Percentiles rank a stretch among this genome's conserved stretches.
phyloP scores from a whole-genome alignment of 495 filamentous ascomycete species.

The Trichoderma virens region DNA sequence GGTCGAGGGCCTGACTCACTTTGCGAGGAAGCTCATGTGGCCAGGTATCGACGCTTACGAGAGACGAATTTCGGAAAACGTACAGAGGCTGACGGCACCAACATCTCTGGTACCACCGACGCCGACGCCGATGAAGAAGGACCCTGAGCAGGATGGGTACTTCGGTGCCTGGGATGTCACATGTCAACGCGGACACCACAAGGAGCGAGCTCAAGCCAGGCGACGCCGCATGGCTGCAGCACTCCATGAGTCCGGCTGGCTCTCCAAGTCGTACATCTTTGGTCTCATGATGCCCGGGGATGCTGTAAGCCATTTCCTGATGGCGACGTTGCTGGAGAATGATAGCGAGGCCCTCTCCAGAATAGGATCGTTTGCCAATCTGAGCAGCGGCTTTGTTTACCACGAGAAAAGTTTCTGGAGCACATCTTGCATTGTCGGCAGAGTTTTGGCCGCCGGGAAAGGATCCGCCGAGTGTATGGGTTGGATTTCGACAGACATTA shows the following conservation, averaged over 20 bases:
- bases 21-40: constrained; percentile 50
- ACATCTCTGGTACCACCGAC: constrained; percentile 30
- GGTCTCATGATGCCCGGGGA: constrained; percentile 76
- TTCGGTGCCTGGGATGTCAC: constrained; percentile 24
- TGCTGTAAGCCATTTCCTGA: constrained; percentile 63
- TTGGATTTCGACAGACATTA: constrained; percentile 58
- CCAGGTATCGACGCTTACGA: constrained; percentile 36
- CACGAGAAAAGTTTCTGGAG: constrained; percentile 72
- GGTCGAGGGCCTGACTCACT: constrained; percentile 47
- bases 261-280: constrained; percentile 70
- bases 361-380: constrained; percentile 61
- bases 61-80: constrained; percentile 33
- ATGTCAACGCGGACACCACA: constrained; percentile 13
- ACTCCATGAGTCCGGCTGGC: constrained; percentile 59
- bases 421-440: constrained; percentile 66
- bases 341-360: constrained; percentile 54
- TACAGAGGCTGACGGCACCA: constrained; percentile 30
- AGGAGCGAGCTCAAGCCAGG: constrained; percentile 23
- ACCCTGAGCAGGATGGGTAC: constrained; percentile 35
- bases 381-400: constrained; percentile 76
- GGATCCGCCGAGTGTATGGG: constrained; percentile 70
- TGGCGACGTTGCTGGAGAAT: constrained; percentile 71
- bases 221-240: constrained; percentile 35
- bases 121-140: constrained; percentile 24
- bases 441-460: constrained; percentile 59